Percentiles rank a stretch among this genome's conserved stretches.
Evolutionary conservation across 768 basidiomycete genomes (phyloP).

Genomic region (Leucosporidium scottii): DNA sequence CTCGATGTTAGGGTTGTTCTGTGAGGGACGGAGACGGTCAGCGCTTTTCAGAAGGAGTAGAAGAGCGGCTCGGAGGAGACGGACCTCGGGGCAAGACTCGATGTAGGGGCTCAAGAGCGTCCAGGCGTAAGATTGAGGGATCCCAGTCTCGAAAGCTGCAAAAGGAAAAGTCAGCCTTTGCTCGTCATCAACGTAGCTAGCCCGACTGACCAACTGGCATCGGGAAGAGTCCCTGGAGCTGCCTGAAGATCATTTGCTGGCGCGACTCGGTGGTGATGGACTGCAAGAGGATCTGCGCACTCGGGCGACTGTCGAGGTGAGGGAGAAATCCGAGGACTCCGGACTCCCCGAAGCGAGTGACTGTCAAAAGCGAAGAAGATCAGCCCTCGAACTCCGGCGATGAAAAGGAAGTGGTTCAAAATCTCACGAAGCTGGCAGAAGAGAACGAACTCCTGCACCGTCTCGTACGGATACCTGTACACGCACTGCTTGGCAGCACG

Average conservation of each 20-base stretch:
- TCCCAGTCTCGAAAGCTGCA: conserved; percentile 52
- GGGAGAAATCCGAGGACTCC: conserved; percentile 61
- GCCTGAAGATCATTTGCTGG: conserved; percentile 61
- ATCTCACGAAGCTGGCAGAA: conserved; percentile 51
- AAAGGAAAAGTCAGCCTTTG: conserved; percentile 5
- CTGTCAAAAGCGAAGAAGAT: conserved; percentile 49
- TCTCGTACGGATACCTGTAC: conserved; percentile 52
- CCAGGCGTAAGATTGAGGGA: conserved; percentile 60
- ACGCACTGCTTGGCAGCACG: conserved; percentile 53
- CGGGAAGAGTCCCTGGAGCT: conserved; percentile 57
- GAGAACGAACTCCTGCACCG: conserved; percentile 55
- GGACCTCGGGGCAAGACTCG: conserved; percentile 44
- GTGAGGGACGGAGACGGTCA: conserved; percentile 27
- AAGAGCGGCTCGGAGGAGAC: conserved; percentile 39
- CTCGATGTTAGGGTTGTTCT: conserved; percentile 49
- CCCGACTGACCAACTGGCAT: conserved; percentile 46
- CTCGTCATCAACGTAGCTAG: background rate
- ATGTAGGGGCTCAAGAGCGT: conserved; percentile 55
- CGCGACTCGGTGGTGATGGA: conserved; percentile 57
- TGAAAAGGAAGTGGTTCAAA: conserved; percentile 52
- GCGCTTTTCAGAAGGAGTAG: conserved; percentile 12
- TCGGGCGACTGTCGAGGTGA: conserved; percentile 55
- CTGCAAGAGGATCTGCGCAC: conserved; percentile 53
- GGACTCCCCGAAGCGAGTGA: conserved; percentile 44
- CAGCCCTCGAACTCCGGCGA: conserved; percentile 54